Evolutionary conservation across 2,329 filamentous ascomycete species (phyloP).

Genomic region (Penicillium sp.): DNA sequence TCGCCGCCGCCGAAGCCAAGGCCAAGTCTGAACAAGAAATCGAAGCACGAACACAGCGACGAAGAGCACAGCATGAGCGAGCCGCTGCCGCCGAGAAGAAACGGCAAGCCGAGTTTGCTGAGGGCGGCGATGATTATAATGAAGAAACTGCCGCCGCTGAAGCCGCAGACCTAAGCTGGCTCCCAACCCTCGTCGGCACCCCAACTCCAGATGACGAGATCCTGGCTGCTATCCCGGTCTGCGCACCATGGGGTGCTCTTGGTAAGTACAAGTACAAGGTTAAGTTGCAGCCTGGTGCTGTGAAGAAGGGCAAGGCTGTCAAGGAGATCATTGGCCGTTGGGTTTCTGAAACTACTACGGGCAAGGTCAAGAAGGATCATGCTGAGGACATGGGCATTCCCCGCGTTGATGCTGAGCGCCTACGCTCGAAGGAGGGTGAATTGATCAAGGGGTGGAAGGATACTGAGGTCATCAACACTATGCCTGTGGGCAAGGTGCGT

Average conservation of each 20-base stretch:
- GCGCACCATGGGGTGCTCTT: slow-evolving; percentile 63
- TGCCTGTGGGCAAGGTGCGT: slow-evolving; percentile 77
- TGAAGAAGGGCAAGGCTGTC: slow-evolving; percentile 93
- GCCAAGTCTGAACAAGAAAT: slow-evolving; percentile 69
- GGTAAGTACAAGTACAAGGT: slow-evolving; percentile 84
- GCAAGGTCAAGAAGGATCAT: slow-evolving; percentile 50
- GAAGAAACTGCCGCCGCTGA: slow-evolving; percentile 50
- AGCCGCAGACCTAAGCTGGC: slow-evolving; percentile 60
- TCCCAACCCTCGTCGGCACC: slow-evolving; percentile 66
- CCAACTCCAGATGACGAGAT: slow-evolving; percentile 79
- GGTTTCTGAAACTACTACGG: slow-evolving; percentile 60
- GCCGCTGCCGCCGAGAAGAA: slow-evolving; percentile 63
- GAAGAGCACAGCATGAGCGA: slow-evolving; percentile 75
- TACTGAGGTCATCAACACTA: slow-evolving; percentile 74
- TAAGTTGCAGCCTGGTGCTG: slow-evolving; percentile 84
- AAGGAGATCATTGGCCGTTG: slow-evolving; percentile 85
- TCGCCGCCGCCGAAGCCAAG: slow-evolving; percentile 59
- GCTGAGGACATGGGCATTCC: slow-evolving; percentile 56
- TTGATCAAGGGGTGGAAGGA: slow-evolving; percentile 77
- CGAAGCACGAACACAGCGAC: slow-evolving; percentile 69
- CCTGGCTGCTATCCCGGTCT: slow-evolving; percentile 59
- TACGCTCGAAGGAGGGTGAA: slow-evolving; percentile 86
- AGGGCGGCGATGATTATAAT: slow-evolving; percentile 63
- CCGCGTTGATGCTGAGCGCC: slow-evolving; percentile 65
- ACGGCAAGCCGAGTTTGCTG: slow-evolving; percentile 71